Evolutionary conservation across 768 basidiomycete species (phyloP).

Genomic region (Collybiopsis luxurians): DNA sequence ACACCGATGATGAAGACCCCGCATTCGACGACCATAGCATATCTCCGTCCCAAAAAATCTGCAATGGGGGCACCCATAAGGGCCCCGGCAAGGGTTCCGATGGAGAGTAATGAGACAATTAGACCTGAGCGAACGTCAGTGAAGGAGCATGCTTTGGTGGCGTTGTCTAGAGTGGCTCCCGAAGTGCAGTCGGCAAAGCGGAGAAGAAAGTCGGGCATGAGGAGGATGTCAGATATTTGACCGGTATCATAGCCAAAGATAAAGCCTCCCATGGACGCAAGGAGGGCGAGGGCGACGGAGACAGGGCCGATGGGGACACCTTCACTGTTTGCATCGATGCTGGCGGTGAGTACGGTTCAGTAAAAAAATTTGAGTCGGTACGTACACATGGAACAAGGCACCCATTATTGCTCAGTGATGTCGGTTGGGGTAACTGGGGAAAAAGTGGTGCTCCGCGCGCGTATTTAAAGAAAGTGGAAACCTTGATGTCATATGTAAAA

Average conservation of each 20-base stretch:
- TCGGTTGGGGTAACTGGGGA: not conserved
- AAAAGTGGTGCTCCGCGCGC: too few relatives aligned
- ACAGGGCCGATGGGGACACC: conserved; percentile 61
- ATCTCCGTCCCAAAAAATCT: conserved; percentile 62
- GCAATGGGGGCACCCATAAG: conserved; percentile 60
- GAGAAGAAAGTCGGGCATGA: conserved; percentile 66
- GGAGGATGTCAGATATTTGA: conserved; percentile 73
- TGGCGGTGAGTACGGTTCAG: not conserved
- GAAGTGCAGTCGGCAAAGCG: conserved; percentile 58
- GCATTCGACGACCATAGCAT: conserved; percentile 65
- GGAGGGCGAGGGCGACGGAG: conserved; percentile 61
- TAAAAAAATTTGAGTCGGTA: not conserved
- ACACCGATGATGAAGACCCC: conserved; percentile 57
- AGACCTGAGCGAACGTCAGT: conserved; percentile 56
- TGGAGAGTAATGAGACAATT: conserved; percentile 68
- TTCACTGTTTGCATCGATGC: conserved; percentile 44
- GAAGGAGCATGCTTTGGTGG: conserved; percentile 45
- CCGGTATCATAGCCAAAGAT: conserved; percentile 73
- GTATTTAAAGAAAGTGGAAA: too few relatives aligned
- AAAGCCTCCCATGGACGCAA: conserved; percentile 73
- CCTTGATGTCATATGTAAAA: too few relatives aligned
- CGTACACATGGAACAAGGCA: conserved; percentile 13
- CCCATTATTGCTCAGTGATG: not conserved
- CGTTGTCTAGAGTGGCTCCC: conserved; percentile 22
- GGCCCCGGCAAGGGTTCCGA: conserved; percentile 66